Evolutionary conservation across 2,329 filamentous ascomycete species (phyloP).

Genomic region (Fusarium oxysporum): DNA sequence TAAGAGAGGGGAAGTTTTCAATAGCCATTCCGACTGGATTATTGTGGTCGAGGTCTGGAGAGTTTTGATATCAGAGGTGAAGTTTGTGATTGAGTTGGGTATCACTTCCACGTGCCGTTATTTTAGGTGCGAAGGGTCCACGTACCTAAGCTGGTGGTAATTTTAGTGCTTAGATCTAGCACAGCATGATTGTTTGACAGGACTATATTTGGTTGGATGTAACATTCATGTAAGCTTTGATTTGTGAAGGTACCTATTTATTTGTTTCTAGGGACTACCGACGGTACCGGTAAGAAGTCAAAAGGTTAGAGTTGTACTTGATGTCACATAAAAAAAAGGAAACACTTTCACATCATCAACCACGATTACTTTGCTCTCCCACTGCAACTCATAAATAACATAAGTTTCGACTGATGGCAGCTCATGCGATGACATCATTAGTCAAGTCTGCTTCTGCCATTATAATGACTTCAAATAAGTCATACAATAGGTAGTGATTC

Average conservation of each 20-base stretch:
- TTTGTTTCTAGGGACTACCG: background rate
- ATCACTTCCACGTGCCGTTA: slow-evolving; percentile 13
- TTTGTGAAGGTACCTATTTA: background rate
- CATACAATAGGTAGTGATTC: background rate
- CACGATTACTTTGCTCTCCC: background rate
- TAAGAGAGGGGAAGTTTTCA: slow-evolving; percentile 70
- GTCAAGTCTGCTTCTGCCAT: background rate
- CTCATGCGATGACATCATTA: background rate
- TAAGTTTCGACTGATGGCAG: too few relatives aligned
- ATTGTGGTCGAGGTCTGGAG: background rate
- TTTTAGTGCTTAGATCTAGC: background rate
- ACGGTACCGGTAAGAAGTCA: background rate
- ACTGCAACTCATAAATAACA: background rate
- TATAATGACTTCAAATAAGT: background rate
- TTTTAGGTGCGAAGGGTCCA: slow-evolving; percentile 19
- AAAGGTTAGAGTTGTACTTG: background rate
- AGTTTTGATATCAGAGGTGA: background rate
- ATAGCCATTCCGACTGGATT: slow-evolving; percentile 54
- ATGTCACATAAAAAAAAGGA: background rate
- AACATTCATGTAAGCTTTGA: background rate
- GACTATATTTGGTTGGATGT: background rate
- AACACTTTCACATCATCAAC: background rate
- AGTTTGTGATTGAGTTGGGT: slow-evolving; percentile 20
- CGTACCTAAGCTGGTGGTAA: background rate
- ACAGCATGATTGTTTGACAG: background rate